Evolutionary conservation across 768 basidiomycete genomes (phyloP).

Genomic region (Ephemerocybe angulata): DNA sequence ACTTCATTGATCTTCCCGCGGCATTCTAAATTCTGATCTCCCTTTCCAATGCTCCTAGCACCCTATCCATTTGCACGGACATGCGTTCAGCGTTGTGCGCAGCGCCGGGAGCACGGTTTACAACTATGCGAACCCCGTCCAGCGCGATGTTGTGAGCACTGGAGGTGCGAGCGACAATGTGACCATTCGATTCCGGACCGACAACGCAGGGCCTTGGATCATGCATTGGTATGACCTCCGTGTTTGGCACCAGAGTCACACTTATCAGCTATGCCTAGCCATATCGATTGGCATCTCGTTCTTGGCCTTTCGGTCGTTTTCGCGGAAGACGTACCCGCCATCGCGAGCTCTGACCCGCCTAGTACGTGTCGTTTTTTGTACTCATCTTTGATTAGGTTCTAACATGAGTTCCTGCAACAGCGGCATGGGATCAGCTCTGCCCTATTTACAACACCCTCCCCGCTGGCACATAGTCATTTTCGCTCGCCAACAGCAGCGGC

Average conservation of each 20-base stretch:
- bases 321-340: constrained; percentile 28
- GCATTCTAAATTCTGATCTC: neutral
- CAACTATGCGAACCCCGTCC: constrained; percentile 8
- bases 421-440: neutral
- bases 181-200: constrained; percentile 19
- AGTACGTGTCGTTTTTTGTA: neutral
- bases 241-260: neutral
- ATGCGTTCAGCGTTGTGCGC: constrained; percentile 8
- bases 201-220: constrained; percentile 20
- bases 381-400: no score
- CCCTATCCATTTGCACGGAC: constrained; percentile 11
- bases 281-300: constrained; percentile 2
- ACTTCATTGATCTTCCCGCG: no score
- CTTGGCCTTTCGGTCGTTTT: constrained; percentile 35
- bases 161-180: constrained; percentile 14
- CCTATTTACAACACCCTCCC: neutral
- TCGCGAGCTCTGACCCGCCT: constrained; percentile 17
- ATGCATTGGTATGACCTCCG: constrained; percentile 16
- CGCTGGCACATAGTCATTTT: neutral
- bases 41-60: neutral
- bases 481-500: no score
- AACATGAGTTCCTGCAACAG: no score
- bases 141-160: constrained; percentile 15
- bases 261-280: neutral
- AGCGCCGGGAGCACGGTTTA: constrained; percentile 2